Base-by-base conservation (phyloP, 176 grass and related monocot species). In the Ampelocalamus luodianensis region DNA sequence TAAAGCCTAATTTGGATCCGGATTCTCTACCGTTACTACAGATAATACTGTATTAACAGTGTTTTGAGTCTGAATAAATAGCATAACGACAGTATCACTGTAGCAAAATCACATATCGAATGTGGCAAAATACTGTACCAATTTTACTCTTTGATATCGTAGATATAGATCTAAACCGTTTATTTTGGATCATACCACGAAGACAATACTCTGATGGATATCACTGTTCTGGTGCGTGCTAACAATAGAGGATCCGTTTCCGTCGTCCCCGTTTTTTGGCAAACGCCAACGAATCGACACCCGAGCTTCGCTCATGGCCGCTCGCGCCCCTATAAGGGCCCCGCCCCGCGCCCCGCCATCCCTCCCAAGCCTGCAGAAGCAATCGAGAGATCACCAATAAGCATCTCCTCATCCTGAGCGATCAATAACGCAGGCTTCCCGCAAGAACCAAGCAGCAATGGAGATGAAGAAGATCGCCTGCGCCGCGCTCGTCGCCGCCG, bases 381-480 rank as follows among this genome's bases (percentile, higher is more conserved):
- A 86, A 53, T n/a, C 82, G 83, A 91, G 85, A 91, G 79, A 81
- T 60, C 76, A 32, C 77, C 68, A 7, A 34, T 16, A 32, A 34
- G 0, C 62, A 8, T 65, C 62, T 64, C 26, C 60, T 61, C 58
- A 4, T 38, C 46, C 44, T 37, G 22, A 56, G 29, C 45, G 14
- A 78, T 44, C 27, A 34, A 32, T 65, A 77, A 61, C 17, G 73
- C 73, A 12, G 83, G 38, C 63, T 66, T 49, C 16, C 34, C 12
- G 6, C 62, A 24, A 9, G 8, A 59, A 59, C 55, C 22, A 23
- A 23, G n/a, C n/a, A 61, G 58, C 58, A 12, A 94, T 92, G 92
- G 92, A 87, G 90, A 94, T 94, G 92, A 94, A 92, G 90, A 94
- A 92, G 90, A 37, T 87, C 20, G 79, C 61, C 75, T 92, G 81